Evolutionary conservation across 768 basidiomycete species (phyloP).

Genomic region (Galerina marginata): DNA sequence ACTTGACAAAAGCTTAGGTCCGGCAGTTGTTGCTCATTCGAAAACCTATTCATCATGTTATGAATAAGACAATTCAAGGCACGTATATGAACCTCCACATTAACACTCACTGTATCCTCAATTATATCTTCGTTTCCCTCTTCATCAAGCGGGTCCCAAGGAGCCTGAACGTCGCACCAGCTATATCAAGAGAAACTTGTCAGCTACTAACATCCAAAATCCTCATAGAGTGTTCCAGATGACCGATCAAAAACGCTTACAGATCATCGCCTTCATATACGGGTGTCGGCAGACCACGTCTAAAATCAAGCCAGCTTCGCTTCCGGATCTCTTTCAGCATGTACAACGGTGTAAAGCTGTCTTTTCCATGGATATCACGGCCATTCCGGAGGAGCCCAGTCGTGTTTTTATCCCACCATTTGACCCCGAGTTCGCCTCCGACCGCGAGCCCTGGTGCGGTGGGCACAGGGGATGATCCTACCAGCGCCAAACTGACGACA

Average conservation of each 20-base stretch:
- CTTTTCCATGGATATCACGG: not conserved
- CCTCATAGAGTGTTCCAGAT: no score
- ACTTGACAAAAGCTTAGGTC: no score
- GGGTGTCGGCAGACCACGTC: not conserved
- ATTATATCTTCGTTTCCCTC: not conserved
- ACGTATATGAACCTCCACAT: no score
- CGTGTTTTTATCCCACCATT: not conserved
- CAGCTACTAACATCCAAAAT: no score
- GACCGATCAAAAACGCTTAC: not conserved
- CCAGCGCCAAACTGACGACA: not conserved
- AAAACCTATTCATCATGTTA: no score
- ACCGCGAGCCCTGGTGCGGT: not conserved
- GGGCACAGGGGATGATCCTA: not conserved
- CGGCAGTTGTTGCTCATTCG: no score
- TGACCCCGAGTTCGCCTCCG: not conserved
- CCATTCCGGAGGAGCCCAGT: conserved; percentile 2
- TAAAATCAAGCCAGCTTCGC: not conserved
- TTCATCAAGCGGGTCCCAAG: not conserved
- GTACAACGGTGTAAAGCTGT: not conserved
- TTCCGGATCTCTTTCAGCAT: not conserved
- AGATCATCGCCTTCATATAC: not conserved
- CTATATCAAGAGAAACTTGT: no score
- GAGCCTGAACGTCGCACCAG: not conserved
- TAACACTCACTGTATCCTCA: not conserved
- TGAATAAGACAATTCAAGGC: no score